A percentile compares a stretch with the other conserved stretches of the same genome.
Evolutionary conservation across 306 rosid species (phyloP).

Genomic region (Nissolia schottii): DNA sequence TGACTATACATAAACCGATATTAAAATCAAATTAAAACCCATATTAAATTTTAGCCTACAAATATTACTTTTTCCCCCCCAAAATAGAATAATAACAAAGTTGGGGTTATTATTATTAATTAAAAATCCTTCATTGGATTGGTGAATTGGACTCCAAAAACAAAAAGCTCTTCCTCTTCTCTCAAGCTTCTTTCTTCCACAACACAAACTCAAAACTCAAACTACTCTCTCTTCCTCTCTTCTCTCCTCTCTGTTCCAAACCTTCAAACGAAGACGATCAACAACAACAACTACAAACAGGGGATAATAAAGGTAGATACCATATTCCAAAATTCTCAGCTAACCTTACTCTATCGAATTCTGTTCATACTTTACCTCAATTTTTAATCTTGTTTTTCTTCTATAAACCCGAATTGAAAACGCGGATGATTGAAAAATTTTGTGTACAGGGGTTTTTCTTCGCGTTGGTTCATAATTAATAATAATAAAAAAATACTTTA

Average conservation of each 20-base stretch:
- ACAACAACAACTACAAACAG: background rate
- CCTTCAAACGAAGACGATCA: conserved; percentile 17
- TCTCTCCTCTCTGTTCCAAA: conserved; percentile 30
- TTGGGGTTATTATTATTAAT: background rate
- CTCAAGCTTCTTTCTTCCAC: conserved; percentile 1
- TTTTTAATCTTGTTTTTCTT: background rate
- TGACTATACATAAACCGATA: too few relatives aligned
- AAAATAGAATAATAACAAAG: background rate
- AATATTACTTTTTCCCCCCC: too few relatives aligned
- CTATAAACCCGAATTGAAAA: background rate
- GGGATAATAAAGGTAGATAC: conserved; percentile 30
- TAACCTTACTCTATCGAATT: background rate
- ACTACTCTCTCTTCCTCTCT: too few relatives aligned
- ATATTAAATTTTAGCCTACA: too few relatives aligned
- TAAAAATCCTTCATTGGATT: conserved; percentile 22
- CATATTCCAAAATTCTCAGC: conserved; percentile 13
- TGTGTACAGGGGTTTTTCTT: background rate
- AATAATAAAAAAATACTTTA: background rate
- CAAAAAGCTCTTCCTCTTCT: conserved; percentile 1
- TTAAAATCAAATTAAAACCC: too few relatives aligned
- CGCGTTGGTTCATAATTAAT: background rate
- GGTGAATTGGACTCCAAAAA: conserved; percentile 32
- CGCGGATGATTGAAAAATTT: background rate
- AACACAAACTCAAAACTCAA: too few relatives aligned
- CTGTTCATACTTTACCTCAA: background rate